These are phyloP conservation scores for Echria macrotheca DNA, from an alignment of 495 filamentous ascomycete species.

Conservation along the genomic window DNA sequence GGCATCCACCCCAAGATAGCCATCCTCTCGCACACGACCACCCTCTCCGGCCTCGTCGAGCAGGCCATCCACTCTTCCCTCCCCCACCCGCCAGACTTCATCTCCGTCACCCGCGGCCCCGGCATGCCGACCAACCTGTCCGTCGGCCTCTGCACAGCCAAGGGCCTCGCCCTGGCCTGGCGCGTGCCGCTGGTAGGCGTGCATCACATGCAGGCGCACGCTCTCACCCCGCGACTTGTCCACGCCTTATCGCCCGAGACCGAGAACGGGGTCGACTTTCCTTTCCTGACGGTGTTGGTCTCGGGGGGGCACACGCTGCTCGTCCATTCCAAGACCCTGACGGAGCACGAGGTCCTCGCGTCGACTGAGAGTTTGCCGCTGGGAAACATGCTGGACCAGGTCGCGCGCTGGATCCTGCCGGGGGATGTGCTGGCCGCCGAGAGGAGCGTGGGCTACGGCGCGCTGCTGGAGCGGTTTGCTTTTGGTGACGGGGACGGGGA, in stretches of 20 bases:
- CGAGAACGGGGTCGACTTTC: conserved; percentile 43
- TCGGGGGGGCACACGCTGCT: conserved; percentile 91
- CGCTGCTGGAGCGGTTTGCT: conserved; percentile 67
- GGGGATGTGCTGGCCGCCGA: conserved; percentile 32
- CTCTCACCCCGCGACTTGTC: conserved; percentile 80
- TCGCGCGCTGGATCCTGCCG: conserved; percentile 69
- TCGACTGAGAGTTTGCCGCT: conserved; percentile 68
- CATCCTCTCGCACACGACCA: conserved; percentile 64
- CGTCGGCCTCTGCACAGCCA: conserved; percentile 76
- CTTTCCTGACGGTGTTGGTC: conserved; percentile 84
- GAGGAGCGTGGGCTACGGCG: conserved; percentile 69
- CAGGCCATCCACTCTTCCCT: conserved; percentile 53
- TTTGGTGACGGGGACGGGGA: conserved; percentile 40
- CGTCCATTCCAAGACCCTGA: conserved; percentile 59
- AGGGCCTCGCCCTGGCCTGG: conserved; percentile 81
- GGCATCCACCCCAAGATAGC: conserved; percentile 77
- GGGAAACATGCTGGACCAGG: conserved; percentile 82
- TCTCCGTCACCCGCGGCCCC: conserved; percentile 82
- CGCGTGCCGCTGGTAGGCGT: conserved; percentile 75
- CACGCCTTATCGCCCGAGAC: conserved; percentile 43
- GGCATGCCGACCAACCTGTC: conserved; percentile 75
- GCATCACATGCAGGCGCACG: conserved; percentile 96
- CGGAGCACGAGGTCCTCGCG: conserved; percentile 65
- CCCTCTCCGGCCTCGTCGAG: conserved; percentile 59
- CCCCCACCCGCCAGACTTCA: conserved; percentile 60